Percentiles rank a stretch among this genome's conserved stretches.
Conservation (phyloP, 1,139 yeast genomes). For the Taiozyma sp. region DNA sequence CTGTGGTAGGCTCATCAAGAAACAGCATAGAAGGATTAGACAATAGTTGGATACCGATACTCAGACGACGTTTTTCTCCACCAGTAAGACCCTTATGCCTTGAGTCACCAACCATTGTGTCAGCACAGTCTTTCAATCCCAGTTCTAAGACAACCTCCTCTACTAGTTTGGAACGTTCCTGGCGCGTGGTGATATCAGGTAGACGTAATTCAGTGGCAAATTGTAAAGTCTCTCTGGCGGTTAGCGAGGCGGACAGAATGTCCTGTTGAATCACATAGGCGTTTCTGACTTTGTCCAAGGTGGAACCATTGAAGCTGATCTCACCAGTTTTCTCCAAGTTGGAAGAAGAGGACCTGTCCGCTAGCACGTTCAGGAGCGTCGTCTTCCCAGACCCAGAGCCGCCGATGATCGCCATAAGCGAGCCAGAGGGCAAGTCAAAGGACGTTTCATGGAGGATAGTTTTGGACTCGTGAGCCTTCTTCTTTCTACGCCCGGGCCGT, state of each 20-base stretch:
- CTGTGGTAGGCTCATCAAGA: slow-evolving; percentile 88
- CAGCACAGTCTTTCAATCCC: slow-evolving; percentile 75
- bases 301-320: slow-evolving; percentile 21
- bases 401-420: slow-evolving; percentile 67
- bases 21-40: slow-evolving; percentile 74
- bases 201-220: slow-evolving; percentile 71
- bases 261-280: slow-evolving; percentile 82
- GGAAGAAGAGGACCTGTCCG: slow-evolving; percentile 42
- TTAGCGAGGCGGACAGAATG: slow-evolving; percentile 62
- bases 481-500: not conserved
- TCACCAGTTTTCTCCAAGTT: slow-evolving; percentile 37
- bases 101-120: slow-evolving; percentile 71
- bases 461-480: not conserved
- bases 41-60: slow-evolving; percentile 74
- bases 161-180: slow-evolving; percentile 46
- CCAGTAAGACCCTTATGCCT: slow-evolving; percentile 76
- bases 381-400: slow-evolving; percentile 91
- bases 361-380: slow-evolving; percentile 67
- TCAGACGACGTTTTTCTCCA: slow-evolving; percentile 77
- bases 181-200: slow-evolving; percentile 31
- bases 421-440: slow-evolving; percentile 49
- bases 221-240: slow-evolving; percentile 63
- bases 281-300: slow-evolving; percentile 18
- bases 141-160: slow-evolving; percentile 56
- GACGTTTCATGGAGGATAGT: slow-evolving; percentile 41